phyloP scores from a whole-genome alignment of 257 asterid genomes.

The Ehretia macrophylla region DNA sequence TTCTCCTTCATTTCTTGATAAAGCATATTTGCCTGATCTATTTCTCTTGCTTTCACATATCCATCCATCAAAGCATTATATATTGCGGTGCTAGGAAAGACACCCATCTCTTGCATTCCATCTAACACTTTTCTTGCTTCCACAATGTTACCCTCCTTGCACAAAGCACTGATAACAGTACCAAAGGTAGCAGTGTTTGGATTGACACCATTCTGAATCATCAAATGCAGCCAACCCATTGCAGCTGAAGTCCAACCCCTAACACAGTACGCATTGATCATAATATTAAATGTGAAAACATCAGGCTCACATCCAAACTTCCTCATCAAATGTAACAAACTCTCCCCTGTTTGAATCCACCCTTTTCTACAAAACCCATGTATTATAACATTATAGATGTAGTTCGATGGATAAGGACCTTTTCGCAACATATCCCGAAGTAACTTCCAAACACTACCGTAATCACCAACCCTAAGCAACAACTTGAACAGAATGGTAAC shows the following conservation, averaged over 20 bases:
- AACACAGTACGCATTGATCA: conserved; percentile 76
- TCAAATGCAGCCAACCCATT: conserved; percentile 46
- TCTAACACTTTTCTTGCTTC: conserved; percentile 68
- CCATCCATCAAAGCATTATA: conserved; percentile 85
- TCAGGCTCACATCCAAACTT: conserved; percentile 73
- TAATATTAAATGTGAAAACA: conserved; percentile 57
- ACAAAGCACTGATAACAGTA: conserved; percentile 56
- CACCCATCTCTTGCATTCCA: conserved; percentile 55
- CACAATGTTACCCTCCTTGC: conserved; percentile 77
- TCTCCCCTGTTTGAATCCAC: conserved; percentile 49
- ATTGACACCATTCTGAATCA: conserved; percentile 61
- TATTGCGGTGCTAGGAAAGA: conserved; percentile 41
- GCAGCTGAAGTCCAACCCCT: conserved; percentile 69
- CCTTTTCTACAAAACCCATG: conserved; percentile 84
- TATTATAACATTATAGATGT: conserved; percentile 60
- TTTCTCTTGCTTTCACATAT: conserved; percentile 75
- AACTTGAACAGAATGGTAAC: conserved; percentile 51
- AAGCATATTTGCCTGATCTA: conserved; percentile 51
- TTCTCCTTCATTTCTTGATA: conserved; percentile 68
- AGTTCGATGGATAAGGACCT: conserved; percentile 64
- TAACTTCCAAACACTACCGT: conserved; percentile 73
- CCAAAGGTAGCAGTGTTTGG: conserved; percentile 66
- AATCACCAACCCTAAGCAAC: conserved; percentile 66
- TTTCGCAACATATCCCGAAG: conserved; percentile 55
- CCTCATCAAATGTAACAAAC: conserved; percentile 64